Conservation (phyloP, 441 rosid genomes). For the Arabidopsis lyrata region DNA sequence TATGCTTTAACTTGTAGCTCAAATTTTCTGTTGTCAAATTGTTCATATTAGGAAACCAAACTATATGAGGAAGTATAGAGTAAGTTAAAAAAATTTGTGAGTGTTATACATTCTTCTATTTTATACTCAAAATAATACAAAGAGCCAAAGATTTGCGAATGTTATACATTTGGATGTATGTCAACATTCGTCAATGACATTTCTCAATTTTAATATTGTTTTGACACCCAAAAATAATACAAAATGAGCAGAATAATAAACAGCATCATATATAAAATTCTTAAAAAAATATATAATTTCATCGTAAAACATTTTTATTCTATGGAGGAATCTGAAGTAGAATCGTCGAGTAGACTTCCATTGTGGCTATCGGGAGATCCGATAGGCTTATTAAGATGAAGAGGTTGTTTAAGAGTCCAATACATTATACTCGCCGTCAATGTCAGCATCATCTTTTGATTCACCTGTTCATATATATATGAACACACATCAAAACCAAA, state of each 20-base stretch:
- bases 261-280: slow-evolving; percentile 11
- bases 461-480: slow-evolving; percentile 62
- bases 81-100: no score
- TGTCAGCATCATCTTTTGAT: slow-evolving; percentile 97
- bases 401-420: slow-evolving; percentile 88
- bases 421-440: slow-evolving; percentile 94
- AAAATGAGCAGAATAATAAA: background rate
- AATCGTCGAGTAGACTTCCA: slow-evolving; percentile 73
- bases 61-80: no score
- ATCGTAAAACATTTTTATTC: slow-evolving; percentile 50
- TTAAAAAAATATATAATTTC: slow-evolving; percentile 5
- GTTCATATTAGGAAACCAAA: no score
- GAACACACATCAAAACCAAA: background rate
- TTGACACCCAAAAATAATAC: slow-evolving; percentile 17
- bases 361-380: slow-evolving; percentile 74
- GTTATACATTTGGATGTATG: background rate
- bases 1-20: no score
- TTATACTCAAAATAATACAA: no score
- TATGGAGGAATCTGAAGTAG: slow-evolving; percentile 89
- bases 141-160: no score
- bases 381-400: slow-evolving; percentile 59
- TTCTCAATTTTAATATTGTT: slow-evolving; percentile 18
- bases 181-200: slow-evolving; percentile 5
- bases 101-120: no score
- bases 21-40: no score